phyloP scores from a whole-genome alignment of 1,284 basidiomycete species.

The Leccinum pachyderme region DNA sequence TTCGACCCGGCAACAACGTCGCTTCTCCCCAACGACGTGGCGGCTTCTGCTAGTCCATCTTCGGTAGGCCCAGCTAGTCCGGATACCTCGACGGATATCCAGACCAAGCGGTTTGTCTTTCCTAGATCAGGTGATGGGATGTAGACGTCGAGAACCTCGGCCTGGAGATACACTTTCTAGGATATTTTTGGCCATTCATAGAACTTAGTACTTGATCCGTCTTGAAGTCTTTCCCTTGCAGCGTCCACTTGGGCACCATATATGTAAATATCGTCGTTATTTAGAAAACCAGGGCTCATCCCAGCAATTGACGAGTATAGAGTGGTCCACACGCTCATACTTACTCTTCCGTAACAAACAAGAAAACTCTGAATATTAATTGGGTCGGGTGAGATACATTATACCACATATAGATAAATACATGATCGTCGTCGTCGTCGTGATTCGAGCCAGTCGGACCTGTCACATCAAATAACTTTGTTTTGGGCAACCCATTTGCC shows the following conservation, averaged over 20 bases:
- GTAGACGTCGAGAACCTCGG: constrained; percentile 6
- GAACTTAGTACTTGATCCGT: neutral
- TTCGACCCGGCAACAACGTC: constrained; percentile 19
- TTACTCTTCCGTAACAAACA: neutral
- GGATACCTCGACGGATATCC: constrained; percentile 22
- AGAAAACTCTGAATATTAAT: neutral
- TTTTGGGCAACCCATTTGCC: constrained; percentile 12
- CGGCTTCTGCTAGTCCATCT: constrained; percentile 26
- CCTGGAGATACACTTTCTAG: constrained; percentile 2
- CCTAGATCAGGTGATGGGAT: constrained; percentile 15
- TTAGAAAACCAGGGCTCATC: neutral
- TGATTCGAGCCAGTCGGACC: constrained; percentile 15
- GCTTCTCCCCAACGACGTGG: constrained; percentile 17
- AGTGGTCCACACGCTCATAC: neutral
- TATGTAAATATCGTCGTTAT: constrained; percentile 1
- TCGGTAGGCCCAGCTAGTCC: constrained; percentile 19
- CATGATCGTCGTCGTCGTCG: constrained; percentile 21
- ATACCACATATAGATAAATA: constrained; percentile 4
- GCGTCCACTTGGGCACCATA: neutral
- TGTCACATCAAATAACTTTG: constrained; percentile 1
- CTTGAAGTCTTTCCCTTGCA: constrained; percentile 1
- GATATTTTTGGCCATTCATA: constrained; percentile 3
- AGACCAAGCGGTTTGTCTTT: constrained; percentile 20
- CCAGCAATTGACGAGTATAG: neutral
- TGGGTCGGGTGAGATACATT: neutral